These are phyloP conservation scores for Colletotrichum trifolii DNA, from an alignment of 2,329 filamentous ascomycete species.

Conservation along the genomic window DNA sequence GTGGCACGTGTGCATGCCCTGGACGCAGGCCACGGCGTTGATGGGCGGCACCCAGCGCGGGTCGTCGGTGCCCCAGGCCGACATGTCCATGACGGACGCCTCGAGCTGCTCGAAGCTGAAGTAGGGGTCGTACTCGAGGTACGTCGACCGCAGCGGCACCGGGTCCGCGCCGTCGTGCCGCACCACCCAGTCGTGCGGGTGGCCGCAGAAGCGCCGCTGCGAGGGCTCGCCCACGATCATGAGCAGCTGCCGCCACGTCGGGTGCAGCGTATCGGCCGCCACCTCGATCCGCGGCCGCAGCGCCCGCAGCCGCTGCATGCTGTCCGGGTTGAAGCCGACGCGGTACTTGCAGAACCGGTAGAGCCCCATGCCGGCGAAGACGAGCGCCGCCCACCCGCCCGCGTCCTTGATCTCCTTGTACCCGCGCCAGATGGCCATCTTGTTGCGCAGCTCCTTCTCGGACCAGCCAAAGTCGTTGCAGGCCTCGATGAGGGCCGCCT, in stretches of 20 bases:
- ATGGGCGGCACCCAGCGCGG: slow-evolving; percentile 54
- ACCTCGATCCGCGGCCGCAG: slow-evolving; percentile 61
- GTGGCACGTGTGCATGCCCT: slow-evolving; percentile 47
- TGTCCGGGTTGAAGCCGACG: slow-evolving; percentile 61
- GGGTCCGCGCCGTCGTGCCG: slow-evolving; percentile 52
- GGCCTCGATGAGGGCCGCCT: slow-evolving; percentile 63
- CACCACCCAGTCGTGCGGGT: slow-evolving; percentile 65
- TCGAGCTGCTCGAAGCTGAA: slow-evolving; percentile 62
- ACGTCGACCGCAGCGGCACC: slow-evolving; percentile 57
- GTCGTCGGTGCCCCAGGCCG: slow-evolving; percentile 60
- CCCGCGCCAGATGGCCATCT: slow-evolving; percentile 62
- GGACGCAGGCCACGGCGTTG: slow-evolving; percentile 41
- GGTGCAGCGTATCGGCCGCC: slow-evolving; percentile 63
- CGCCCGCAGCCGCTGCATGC: slow-evolving; percentile 57
- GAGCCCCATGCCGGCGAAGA: slow-evolving; percentile 68
- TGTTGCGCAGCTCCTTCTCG: slow-evolving; percentile 67
- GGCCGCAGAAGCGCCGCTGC: slow-evolving; percentile 54
- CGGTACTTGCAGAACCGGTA: slow-evolving; percentile 72
- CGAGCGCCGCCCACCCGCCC: slow-evolving; percentile 65
- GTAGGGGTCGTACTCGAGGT: slow-evolving; percentile 56
- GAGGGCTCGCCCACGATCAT: slow-evolving; percentile 56
- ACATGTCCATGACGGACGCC: slow-evolving; percentile 59
- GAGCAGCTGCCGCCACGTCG: slow-evolving; percentile 63
- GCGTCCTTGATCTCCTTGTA: slow-evolving; percentile 69
- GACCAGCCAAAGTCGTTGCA: slow-evolving; percentile 65